Evolutionary conservation across 139 green algal species (phyloP), one percentile per base, ranked within the genome.

Genomic region (Chlamydomonas sphaeroides): DNA sequence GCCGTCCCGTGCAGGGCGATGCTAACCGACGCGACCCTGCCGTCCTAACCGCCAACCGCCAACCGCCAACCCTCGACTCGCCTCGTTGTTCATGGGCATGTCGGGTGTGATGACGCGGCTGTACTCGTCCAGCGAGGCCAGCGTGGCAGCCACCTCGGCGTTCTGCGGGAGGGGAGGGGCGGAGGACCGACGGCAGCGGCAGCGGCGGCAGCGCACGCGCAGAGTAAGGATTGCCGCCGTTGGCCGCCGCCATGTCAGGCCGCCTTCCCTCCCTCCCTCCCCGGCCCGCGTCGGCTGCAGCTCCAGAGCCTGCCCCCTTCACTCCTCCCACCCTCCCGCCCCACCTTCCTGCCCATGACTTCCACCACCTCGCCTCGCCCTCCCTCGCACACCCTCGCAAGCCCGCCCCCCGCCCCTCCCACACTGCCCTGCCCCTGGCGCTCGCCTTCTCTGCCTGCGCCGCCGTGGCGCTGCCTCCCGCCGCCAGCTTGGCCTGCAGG

Each of bases 91-190:
- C 68, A 92, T 87, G 51, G 86, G 28, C 25, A 70, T 83, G 75
- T 93, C 90, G 25, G 90, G 90, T 21, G 90, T 92, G 69, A 93
- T 93, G 11, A 93, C 88, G 1, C 90, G 83, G 73, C 73, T 89
- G 88, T 92, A 93, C 59, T 93, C 90, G 33, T 88, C 86, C 65
- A 80, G 38, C 28, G 32, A 51, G 35, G 32, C 51, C 51, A 49
- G 35, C n/a, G n/a, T n/a, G 56, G 20, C 42, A 49, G 51, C 35
- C 7, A 30, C n/a, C 70, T 78, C 49, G 45, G 41, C 10, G 33
- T 1, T 25, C 49, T 78, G 48, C 1, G 3, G 14, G 68, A 42
- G 14, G 8, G 42, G 45, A 49, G 32, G 21, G 49, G 33, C 17
- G 26, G 49, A 20, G n/a, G 32, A 3, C 28, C 20, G 4, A 23